Evolutionary conservation across 2,329 filamentous ascomycete genomes (phyloP), one percentile per base, ranked within the genome.

Genomic region (Phyllosticta capitalensis): DNA sequence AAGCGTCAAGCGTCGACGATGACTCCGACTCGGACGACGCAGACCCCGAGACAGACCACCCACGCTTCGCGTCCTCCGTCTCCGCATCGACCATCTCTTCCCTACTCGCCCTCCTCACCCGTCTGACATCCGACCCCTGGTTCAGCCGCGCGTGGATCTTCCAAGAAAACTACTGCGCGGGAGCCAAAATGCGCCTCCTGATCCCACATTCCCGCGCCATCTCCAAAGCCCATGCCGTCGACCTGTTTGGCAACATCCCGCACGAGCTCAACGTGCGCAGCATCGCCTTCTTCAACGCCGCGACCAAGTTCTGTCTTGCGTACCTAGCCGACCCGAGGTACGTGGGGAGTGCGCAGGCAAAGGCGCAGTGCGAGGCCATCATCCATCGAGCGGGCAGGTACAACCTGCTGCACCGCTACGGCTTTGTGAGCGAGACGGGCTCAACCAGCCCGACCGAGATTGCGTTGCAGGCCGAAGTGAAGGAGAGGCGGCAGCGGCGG

Each of bases 81-180:
- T 14, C 30, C 10, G 30, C 9, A 5, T 38, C 30, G 10, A 10
- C 17, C 30, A 38, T 38, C 1, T 14, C 5, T 2, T 2, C 12
- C 5, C 5, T 58, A 2, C 50, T 61, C 52, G 38, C 45, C 9
- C 49, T 61, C 4, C 26, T 63, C 38, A 9, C 21, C 52, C 49
- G 22, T 17, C 38, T 63, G 21, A 63, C 60, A 30, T 49, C 38
- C 2, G 61, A 63, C n/a, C 59, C 57, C 30, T 63, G 60, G 61
- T 63, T 60, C 59, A 55, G 21, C 26, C 55, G 61, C 9, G 61
- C 61, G 38, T 63, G 61, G 61, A 61, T 61, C 38, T 63, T 61
- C 48, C 60, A 63, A 53, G 61, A 63, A 22, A 50, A 63, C 22
- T 61, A 63, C 33, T 61, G 61, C 22, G 59, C 60, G 14, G 60